phyloP scores from a whole-genome alignment of 1,284 basidiomycete genomes.

The Leucoagaricus sp. region DNA sequence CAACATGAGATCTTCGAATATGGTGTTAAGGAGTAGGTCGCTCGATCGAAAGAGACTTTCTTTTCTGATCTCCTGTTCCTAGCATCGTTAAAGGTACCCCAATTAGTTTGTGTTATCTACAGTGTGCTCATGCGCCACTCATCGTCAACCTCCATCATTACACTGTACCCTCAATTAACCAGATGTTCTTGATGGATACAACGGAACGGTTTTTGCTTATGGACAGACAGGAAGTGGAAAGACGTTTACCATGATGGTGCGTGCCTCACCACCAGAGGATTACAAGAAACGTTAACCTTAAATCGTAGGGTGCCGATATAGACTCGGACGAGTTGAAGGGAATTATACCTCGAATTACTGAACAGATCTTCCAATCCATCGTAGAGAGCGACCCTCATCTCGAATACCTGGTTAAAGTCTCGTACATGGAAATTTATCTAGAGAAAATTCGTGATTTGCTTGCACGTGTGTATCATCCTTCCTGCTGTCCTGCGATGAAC shows the following conservation, averaged over 20 bases:
- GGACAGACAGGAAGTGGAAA: constrained; percentile 98
- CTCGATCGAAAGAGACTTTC: constrained; percentile 12
- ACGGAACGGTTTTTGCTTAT: constrained; percentile 98
- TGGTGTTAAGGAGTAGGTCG: constrained; percentile 90
- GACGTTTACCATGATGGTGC: constrained; percentile 97
- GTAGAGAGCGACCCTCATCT: constrained; percentile 93
- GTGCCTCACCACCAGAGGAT: constrained; percentile 18
- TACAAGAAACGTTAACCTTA: constrained; percentile 12
- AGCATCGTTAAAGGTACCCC: constrained; percentile 77
- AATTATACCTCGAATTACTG: constrained; percentile 97
- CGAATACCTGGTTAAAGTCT: constrained; percentile 99
- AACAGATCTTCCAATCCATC: constrained; percentile 99
- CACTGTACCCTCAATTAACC: background rate
- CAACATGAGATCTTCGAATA: constrained; percentile 98
- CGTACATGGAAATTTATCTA: constrained; percentile 99
- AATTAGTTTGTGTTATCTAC: constrained; percentile 2
- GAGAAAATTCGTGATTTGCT: constrained; percentile 96
- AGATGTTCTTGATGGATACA: constrained; percentile 99
- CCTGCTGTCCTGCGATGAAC: constrained; percentile 13
- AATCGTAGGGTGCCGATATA: constrained; percentile 88
- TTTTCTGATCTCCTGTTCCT: constrained; percentile 16
- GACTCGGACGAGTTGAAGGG: constrained; percentile 91
- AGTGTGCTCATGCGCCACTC: background rate
- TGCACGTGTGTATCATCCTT: constrained; percentile 71
- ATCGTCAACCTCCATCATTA: background rate